Evolutionary conservation across 768 basidiomycete species (phyloP).

Genomic region (Boletus eberwhitei): DNA sequence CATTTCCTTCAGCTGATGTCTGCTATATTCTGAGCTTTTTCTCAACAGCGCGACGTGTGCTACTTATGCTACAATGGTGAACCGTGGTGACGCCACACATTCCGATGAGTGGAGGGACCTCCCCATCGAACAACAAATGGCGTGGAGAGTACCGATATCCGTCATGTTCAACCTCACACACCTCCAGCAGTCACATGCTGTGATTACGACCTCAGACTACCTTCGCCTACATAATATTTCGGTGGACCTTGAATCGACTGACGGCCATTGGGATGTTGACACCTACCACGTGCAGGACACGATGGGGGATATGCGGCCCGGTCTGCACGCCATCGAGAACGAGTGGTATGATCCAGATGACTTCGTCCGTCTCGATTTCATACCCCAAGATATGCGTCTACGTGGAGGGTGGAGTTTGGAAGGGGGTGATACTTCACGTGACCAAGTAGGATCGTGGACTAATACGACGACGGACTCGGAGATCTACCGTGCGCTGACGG

Average conservation of each 20-base stretch:
- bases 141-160: slow-evolving; percentile 33
- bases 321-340: slow-evolving; percentile 36
- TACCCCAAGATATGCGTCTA: slow-evolving; percentile 31
- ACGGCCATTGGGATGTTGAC: slow-evolving; percentile 37
- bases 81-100: slow-evolving; percentile 40
- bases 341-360: slow-evolving; percentile 35
- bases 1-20: not conserved
- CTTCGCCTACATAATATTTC: slow-evolving; percentile 39
- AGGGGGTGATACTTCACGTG: slow-evolving; percentile 14
- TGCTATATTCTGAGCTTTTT: not conserved
- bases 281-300: slow-evolving; percentile 31
- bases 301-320: slow-evolving; percentile 14
- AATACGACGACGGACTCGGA: slow-evolving; percentile 11
- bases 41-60: slow-evolving; percentile 34
- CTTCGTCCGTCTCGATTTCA: slow-evolving; percentile 36
- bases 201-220: slow-evolving; percentile 42
- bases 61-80: slow-evolving; percentile 43
- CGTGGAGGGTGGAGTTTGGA: slow-evolving; percentile 31
- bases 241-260: slow-evolving; percentile 31
- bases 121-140: slow-evolving; percentile 37
- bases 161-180: slow-evolving; percentile 44
- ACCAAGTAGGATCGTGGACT: slow-evolving; percentile 20
- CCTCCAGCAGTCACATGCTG: slow-evolving; percentile 34
- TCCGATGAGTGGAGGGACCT: slow-evolving; percentile 39
- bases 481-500: slow-evolving; percentile 18